Conservation (phyloP, 73 alveolate genomes). For the Paramecium sonneborni region DNA sequence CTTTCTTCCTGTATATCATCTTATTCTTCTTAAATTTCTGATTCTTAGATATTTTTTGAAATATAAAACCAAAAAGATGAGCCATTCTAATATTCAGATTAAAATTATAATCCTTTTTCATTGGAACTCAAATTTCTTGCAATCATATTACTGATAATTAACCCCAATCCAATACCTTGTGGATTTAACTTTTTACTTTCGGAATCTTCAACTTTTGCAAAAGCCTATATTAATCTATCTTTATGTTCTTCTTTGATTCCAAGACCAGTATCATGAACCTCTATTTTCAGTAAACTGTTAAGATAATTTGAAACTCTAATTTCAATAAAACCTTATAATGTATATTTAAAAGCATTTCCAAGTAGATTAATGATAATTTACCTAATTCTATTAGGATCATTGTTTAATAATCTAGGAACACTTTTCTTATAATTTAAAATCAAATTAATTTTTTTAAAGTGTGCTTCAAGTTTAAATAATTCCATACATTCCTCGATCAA, state of each 20-base stretch:
- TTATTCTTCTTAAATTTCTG: neutral
- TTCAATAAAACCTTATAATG: constrained; percentile 42
- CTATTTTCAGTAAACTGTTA: constrained; percentile 23
- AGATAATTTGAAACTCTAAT: neutral
- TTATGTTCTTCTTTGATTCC: constrained; percentile 61
- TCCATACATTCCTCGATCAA: constrained; percentile 57
- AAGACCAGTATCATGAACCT: constrained; percentile 58
- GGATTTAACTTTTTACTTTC: constrained; percentile 49
- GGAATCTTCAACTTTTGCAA: neutral
- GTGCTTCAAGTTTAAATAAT: constrained; percentile 36
- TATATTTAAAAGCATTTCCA: constrained; percentile 61
- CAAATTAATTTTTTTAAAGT: neutral
- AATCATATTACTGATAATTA: constrained; percentile 52
- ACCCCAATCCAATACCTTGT: constrained; percentile 60
- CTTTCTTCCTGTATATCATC: constrained; percentile 13
- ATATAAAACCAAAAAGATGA: constrained; percentile 30
- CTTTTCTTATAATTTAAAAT: neutral
- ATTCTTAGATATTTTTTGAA: neutral
- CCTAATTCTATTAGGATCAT: constrained; percentile 48
- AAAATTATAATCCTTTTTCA: constrained; percentile 22
- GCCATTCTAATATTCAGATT: neutral
- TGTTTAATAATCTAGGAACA: neutral
- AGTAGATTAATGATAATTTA: constrained; percentile 51
- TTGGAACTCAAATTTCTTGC: neutral
- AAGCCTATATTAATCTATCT: constrained; percentile 40